phyloP scores from a whole-genome alignment of 345 rosid species.

The Combretum micranthum region DNA sequence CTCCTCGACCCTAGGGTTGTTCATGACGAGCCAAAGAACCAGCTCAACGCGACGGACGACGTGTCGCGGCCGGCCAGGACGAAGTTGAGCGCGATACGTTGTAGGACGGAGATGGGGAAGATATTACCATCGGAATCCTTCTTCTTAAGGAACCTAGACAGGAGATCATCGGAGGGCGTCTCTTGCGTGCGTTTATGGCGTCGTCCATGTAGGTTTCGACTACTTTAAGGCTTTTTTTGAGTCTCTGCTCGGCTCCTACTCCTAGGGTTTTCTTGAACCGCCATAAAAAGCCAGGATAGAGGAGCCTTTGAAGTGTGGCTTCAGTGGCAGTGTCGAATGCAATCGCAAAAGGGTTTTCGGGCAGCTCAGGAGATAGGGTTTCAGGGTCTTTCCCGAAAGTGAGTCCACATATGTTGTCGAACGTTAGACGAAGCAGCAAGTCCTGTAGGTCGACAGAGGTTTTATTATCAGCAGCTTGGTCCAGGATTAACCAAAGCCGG shows the following conservation, averaged over 20 bases:
- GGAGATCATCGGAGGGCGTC: slow-evolving; percentile 74
- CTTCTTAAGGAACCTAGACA: slow-evolving; percentile 76
- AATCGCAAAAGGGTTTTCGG: slow-evolving; percentile 61
- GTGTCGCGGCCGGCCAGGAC: slow-evolving; percentile 94
- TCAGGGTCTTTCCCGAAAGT: slow-evolving; percentile 89
- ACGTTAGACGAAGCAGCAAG: slow-evolving; percentile 74
- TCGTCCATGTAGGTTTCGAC: slow-evolving; percentile 73
- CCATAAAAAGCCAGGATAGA: slow-evolving; percentile 74
- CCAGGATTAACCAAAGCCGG: slow-evolving; percentile 71
- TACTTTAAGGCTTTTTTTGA: slow-evolving; percentile 43
- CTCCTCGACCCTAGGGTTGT: slow-evolving; percentile 47
- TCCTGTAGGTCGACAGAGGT: slow-evolving; percentile 70
- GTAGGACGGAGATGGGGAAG: slow-evolving; percentile 53
- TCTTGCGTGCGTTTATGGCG: slow-evolving; percentile 53
- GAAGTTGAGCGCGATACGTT: slow-evolving; percentile 80
- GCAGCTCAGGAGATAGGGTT: slow-evolving; percentile 59
- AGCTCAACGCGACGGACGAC: slow-evolving; percentile 83
- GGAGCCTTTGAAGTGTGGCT: slow-evolving; percentile 70
- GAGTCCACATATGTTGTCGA: slow-evolving; percentile 85
- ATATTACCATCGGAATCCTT: slow-evolving; percentile 58
- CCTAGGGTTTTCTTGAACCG: slow-evolving; percentile 46
- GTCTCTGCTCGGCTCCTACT: slow-evolving; percentile 50
- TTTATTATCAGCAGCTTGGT: slow-evolving; percentile 35
- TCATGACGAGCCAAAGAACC: slow-evolving; percentile 96
- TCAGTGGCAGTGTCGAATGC: slow-evolving; percentile 87